Evolutionary conservation across 2,329 filamentous ascomycete species (phyloP).

Genomic region (Periglandula ipomoeae): DNA sequence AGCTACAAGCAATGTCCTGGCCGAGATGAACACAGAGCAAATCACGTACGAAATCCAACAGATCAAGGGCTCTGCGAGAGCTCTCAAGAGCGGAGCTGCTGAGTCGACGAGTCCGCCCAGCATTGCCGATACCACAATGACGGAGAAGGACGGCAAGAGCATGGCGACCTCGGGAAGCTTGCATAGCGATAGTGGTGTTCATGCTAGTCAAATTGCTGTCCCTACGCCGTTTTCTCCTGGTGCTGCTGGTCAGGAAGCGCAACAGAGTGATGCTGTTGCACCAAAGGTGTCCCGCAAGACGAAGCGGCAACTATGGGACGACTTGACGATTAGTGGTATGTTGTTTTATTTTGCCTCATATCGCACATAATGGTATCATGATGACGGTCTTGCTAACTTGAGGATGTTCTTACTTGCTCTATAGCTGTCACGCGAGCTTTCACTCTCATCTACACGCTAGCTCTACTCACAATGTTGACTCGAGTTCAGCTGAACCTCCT

Average conservation of each 20-base stretch:
- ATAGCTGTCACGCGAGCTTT: constrained; percentile 77
- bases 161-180: constrained; percentile 48
- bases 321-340: constrained; percentile 90
- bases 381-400: background rate
- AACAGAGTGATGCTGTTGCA: constrained; percentile 31
- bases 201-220: constrained; percentile 66
- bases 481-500: constrained; percentile 95
- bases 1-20: constrained; percentile 79
- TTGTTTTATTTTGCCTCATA: constrained; percentile 15
- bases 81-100: constrained; percentile 46
- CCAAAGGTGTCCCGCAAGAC: constrained; percentile 53
- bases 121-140: constrained; percentile 60
- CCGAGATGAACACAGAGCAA: constrained; percentile 81
- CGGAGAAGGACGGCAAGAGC: constrained; percentile 76
- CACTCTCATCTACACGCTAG: constrained; percentile 84
- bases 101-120: constrained; percentile 47
- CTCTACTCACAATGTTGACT: constrained; percentile 82
- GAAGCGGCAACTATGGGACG: constrained; percentile 94
- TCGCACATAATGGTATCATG: too few species aligned
- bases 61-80: constrained; percentile 64
- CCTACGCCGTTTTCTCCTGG: constrained; percentile 35
- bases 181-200: constrained; percentile 73
- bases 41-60: constrained; percentile 91
- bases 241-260: constrained; percentile 22
- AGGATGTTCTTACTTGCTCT: background rate